Percentiles rank a stretch among this genome's conserved stretches.
phyloP scores from a whole-genome alignment of 305 asterid species.

The Plantago lanceolata region DNA sequence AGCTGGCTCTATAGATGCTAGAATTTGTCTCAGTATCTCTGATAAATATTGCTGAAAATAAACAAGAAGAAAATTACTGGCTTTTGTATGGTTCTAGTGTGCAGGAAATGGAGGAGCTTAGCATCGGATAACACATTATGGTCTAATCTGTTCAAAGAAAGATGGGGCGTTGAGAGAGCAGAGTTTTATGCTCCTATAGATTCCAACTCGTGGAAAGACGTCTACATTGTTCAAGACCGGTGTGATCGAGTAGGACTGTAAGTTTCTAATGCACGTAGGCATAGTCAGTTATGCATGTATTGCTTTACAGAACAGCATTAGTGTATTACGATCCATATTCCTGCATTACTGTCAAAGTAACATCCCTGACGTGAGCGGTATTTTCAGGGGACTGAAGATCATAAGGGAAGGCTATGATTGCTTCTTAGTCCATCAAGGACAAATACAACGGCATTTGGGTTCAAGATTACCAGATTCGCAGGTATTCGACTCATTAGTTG shows the following conservation, averaged over 20 bases:
- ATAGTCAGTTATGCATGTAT: background rate
- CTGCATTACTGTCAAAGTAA: background rate
- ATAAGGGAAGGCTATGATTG: slow-evolving; percentile 77
- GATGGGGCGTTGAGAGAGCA: slow-evolving; percentile 67
- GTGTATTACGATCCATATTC: background rate
- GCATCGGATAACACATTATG: slow-evolving; percentile 55
- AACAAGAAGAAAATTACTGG: background rate
- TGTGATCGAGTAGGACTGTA: slow-evolving; percentile 79
- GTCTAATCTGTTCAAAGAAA: slow-evolving; percentile 55
- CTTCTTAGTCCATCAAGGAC: slow-evolving; percentile 65
- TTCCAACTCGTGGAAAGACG: slow-evolving; percentile 66
- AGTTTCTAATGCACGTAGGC: slow-evolving; percentile 24
- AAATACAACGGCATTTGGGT: slow-evolving; percentile 64
- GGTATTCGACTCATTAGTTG: slow-evolving; percentile 14
- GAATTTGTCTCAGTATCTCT: background rate
- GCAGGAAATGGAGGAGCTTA: slow-evolving; percentile 72
- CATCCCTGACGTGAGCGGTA: background rate
- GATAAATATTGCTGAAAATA: slow-evolving; percentile 4
- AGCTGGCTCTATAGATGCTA: background rate
- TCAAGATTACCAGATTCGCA: slow-evolving; percentile 30
- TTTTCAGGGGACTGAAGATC: slow-evolving; percentile 71
- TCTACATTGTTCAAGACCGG: slow-evolving; percentile 63
- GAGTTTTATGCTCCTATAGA: slow-evolving; percentile 47
- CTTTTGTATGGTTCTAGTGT: slow-evolving; percentile 44
- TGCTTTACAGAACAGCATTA: background rate